These are phyloP conservation scores for Yamadazyma sp. DNA, from an alignment of 1,139 yeast species.

Conservation along the genomic window DNA sequence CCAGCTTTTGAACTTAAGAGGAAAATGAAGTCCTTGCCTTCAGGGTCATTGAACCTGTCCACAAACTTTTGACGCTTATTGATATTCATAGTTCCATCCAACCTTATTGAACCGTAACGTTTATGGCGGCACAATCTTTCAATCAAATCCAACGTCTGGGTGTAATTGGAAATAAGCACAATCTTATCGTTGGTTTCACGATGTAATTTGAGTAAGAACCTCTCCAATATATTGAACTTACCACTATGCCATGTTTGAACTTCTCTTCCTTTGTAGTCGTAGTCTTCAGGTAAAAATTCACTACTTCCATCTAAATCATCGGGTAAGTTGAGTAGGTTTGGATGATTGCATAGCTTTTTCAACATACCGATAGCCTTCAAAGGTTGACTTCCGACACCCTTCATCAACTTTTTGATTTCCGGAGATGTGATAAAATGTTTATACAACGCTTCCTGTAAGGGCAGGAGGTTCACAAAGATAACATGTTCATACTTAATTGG, in stretches of 20 bases:
- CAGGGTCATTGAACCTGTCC: constrained; percentile 88
- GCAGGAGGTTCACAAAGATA: constrained; percentile 80
- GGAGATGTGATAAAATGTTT: constrained; percentile 78
- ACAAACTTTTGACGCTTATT: constrained; percentile 92
- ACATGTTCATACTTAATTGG: constrained; percentile 97
- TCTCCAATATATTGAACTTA: constrained; percentile 62
- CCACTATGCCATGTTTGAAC: constrained; percentile 62
- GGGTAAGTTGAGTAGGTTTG: constrained; percentile 76
- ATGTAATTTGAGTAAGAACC: constrained; percentile 76
- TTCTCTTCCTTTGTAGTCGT: constrained; percentile 47
- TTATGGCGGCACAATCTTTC: constrained; percentile 79
- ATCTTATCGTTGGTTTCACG: constrained; percentile 89
- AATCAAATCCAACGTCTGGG: constrained; percentile 88
- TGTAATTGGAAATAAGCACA: constrained; percentile 89
- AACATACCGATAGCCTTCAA: constrained; percentile 85
- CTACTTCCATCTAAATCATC: constrained; percentile 74
- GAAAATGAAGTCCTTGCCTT: constrained; percentile 84
- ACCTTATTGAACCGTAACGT: constrained; percentile 74
- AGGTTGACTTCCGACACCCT: constrained; percentile 78
- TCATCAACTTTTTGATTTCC: constrained; percentile 67
- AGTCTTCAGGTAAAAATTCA: constrained; percentile 71
- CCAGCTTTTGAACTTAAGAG: constrained; percentile 95
- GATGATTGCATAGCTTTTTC: constrained; percentile 91
- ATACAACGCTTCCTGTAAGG: constrained; percentile 73
- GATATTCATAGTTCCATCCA: constrained; percentile 91